Evolutionary conservation across 176 grass and related monocot genomes (phyloP).

Genomic region (Dactylis glomerata): DNA sequence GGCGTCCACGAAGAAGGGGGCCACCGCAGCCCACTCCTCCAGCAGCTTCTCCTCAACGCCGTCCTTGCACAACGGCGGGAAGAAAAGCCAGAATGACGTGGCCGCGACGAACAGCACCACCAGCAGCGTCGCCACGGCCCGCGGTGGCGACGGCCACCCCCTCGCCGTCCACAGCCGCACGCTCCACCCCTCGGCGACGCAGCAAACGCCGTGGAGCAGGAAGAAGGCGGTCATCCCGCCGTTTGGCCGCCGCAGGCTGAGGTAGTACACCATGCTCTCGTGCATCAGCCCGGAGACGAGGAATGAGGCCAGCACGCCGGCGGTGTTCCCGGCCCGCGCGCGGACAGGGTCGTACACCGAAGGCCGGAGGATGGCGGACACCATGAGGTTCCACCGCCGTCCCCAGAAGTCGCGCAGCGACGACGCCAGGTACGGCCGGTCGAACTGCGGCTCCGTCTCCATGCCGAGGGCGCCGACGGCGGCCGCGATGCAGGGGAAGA

Average conservation of each 20-base stretch:
- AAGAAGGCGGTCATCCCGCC: constrained; percentile 48
- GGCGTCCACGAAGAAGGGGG: neutral
- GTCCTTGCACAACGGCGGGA: constrained; percentile 17
- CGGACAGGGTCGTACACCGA: constrained; percentile 15
- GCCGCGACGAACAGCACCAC: constrained; percentile 26
- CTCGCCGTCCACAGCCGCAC: neutral
- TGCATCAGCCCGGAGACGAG: constrained; percentile 67
- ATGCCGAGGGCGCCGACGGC: constrained; percentile 18
- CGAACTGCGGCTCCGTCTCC: constrained; percentile 51
- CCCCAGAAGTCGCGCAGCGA: constrained; percentile 63
- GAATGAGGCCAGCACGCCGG: constrained; percentile 30
- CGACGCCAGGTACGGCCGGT: constrained; percentile 38
- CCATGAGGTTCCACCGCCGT: constrained; percentile 47
- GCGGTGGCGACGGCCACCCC: constrained; percentile 29
- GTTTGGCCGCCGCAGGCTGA: neutral
- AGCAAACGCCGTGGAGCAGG: constrained; percentile 40
- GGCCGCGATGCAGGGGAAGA: constrained; percentile 19
- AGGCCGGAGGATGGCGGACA: constrained; percentile 43
- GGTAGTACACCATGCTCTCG: constrained; percentile 44
- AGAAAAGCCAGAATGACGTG: constrained; percentile 42
- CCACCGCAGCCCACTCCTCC: neutral
- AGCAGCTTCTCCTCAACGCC: constrained; percentile 13
- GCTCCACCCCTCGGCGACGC: constrained; percentile 25
- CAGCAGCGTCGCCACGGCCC: neutral
- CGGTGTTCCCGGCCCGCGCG: constrained; percentile 1